These are phyloP conservation scores for Pulveroboletus frians DNA, from an alignment of 768 basidiomycete species.

Conservation along the genomic window DNA sequence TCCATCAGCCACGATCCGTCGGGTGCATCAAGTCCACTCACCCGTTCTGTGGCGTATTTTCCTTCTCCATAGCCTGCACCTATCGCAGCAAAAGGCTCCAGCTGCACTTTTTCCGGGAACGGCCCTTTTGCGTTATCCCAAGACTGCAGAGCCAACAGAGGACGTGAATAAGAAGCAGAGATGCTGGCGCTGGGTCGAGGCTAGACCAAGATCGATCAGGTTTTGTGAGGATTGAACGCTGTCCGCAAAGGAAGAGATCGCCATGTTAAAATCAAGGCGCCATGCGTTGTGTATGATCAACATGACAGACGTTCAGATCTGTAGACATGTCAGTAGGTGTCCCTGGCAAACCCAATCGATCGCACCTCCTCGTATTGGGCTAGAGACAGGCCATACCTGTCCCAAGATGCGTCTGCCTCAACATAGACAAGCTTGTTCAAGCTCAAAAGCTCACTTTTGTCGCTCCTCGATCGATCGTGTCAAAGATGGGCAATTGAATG, in stretches of 20 bases:
- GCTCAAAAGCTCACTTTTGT: slow-evolving; percentile 24
- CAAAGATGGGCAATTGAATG: slow-evolving; percentile 29
- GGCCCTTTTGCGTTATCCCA: slow-evolving; percentile 28
- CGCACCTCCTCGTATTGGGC: slow-evolving; percentile 17
- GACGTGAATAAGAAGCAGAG: slow-evolving; percentile 39
- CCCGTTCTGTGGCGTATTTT: slow-evolving; percentile 41
- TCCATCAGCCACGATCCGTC: neutral
- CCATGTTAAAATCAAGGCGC: slow-evolving; percentile 41
- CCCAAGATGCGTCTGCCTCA: slow-evolving; percentile 28
- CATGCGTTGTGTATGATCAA: no score
- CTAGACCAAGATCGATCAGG: slow-evolving; percentile 29
- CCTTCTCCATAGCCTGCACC: slow-evolving; percentile 43
- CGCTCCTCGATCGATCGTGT: slow-evolving; percentile 17
- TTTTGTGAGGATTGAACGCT: slow-evolving; percentile 37
- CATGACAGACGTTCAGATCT: slow-evolving; percentile 33
- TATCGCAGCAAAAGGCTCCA: slow-evolving; percentile 30
- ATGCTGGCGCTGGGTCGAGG: slow-evolving; percentile 21
- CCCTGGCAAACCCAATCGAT: neutral
- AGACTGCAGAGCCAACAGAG: slow-evolving; percentile 32
- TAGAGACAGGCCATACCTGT: slow-evolving; percentile 28
- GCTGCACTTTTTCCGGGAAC: slow-evolving; percentile 34
- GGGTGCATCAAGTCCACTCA: slow-evolving; percentile 9
- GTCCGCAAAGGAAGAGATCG: slow-evolving; percentile 39
- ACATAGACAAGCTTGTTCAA: slow-evolving; percentile 33
- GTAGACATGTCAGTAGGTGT: neutral